These are phyloP conservation scores for Pyrenopolyporus hunteri DNA, from an alignment of 495 filamentous ascomycete genomes.

Conservation along the genomic window DNA sequence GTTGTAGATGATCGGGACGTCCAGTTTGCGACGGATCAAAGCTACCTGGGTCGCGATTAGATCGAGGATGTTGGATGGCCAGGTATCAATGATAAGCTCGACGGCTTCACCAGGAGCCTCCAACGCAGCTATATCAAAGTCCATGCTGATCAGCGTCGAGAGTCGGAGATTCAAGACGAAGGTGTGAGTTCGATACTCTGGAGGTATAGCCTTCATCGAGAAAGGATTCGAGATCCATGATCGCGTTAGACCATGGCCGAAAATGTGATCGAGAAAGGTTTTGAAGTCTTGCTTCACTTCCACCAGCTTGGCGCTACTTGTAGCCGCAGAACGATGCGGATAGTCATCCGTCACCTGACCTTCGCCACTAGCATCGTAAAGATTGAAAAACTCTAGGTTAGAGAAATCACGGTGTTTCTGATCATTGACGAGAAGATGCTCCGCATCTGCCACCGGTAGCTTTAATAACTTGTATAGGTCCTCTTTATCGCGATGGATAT, in stretches of 20 bases:
- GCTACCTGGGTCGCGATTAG: conserved; percentile 63
- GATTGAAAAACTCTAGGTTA: conserved; percentile 82
- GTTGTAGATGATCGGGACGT: conserved; percentile 72
- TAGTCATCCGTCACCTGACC: conserved; percentile 49
- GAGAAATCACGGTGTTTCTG: conserved; percentile 68
- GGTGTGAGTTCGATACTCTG: conserved; percentile 68
- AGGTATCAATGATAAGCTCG: conserved; percentile 70
- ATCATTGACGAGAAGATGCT: conserved; percentile 58
- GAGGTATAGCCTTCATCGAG: conserved; percentile 70
- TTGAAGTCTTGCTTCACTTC: conserved; percentile 77
- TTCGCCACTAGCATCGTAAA: conserved; percentile 56
- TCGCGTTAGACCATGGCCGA: conserved; percentile 59
- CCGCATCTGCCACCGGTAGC: conserved; percentile 56
- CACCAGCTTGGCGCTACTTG: conserved; percentile 61
- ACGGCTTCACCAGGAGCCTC: conserved; percentile 75
- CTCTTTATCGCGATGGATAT: conserved; percentile 71
- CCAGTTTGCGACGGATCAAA: conserved; percentile 66
- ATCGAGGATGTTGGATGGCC: conserved; percentile 58
- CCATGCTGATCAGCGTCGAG: conserved; percentile 61
- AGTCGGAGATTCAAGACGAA: conserved; percentile 69
- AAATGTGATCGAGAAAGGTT: conserved; percentile 70
- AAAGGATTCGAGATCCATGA: conserved; percentile 72
- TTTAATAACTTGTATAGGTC: conserved; percentile 70
- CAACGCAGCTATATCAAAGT: conserved; percentile 64
- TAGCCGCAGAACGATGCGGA: conserved; percentile 58